Base-by-base conservation (phyloP, 176 grass and related monocot species). In the Saccharum spontaneum region DNA sequence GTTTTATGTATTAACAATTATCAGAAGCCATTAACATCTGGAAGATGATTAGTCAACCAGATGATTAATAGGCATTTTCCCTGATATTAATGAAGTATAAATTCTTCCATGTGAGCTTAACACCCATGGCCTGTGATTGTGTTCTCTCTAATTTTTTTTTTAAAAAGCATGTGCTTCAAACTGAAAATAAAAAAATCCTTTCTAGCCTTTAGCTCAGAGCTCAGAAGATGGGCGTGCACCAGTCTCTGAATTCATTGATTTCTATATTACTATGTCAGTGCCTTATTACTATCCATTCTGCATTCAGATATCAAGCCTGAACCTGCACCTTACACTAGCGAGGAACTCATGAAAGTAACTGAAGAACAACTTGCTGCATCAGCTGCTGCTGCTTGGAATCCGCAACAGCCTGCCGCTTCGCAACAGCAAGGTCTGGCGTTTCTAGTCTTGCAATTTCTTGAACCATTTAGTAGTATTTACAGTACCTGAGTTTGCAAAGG, bases 271-370 rank as follows among this genome's bases (percentile, higher is more conserved):
- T 8, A 54, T 9, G 6, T 2, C 36, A 67, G 7, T 69, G 71
- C 14, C 75, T 87, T 9, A 70, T 64, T 85, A 18, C 69, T 84
- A 43, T 54, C 24, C 16, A 73, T 74, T 71, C 40, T 81, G 82
- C 54, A 43, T 87, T 81, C 68, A 93, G 95, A 93, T 87, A 89
- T 79, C 46, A 95, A 98, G 68, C 86, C 90, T 75, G 75, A 93
- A 74, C 67, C 31, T 20, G 13, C 12, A 16, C 67, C 92, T 79
- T 92, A 91, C 68, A 86, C 91, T 33, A 98, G 92, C 24, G 92
- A 98, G 82, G 95, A 95, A 67, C 89, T 93, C n/a, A 73, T 93
- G 82, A 94, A 96, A 90, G 84, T 99, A 73, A 94, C 97, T 17
- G 90, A 94, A 86, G 90, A 94, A 67, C 91, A 96, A 79, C 75